A percentile compares a stretch with the other conserved stretches of the same genome.
phyloP scores from a whole-genome alignment of 208 protist species.

The Entamoeba nuttalli region DNA sequence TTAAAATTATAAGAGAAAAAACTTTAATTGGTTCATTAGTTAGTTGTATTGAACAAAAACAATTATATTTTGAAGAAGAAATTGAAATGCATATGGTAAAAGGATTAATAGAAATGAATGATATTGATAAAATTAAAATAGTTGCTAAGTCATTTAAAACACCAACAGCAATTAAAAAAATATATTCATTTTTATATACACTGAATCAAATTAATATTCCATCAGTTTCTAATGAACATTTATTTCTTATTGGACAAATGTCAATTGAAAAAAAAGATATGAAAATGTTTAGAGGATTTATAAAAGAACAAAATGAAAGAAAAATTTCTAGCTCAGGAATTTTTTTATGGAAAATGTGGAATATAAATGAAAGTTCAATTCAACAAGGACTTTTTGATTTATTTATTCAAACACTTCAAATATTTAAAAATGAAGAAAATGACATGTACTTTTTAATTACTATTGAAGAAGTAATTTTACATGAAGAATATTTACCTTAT shows the following conservation, averaged over 20 bases:
- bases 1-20: neutral
- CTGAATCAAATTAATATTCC: neutral
- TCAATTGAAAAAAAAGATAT: neutral
- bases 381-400: neutral
- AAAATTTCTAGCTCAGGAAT: neutral
- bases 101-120: neutral
- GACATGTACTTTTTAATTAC: neutral
- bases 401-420: neutral
- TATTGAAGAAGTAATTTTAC: neutral
- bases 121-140: neutral
- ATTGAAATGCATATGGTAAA: neutral
- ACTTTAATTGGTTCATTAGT: neutral
- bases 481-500: neutral
- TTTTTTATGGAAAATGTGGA: neutral
- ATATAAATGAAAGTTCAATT: neutral
- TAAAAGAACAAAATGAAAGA: neutral
- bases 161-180: neutral
- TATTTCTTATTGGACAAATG: neutral
- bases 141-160: neutral
- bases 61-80: neutral
- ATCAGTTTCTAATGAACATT: neutral
- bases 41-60: neutral
- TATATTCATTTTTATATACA: neutral
- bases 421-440: neutral
- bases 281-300: neutral